Evolutionary conservation across 148 eudicot genomes (phyloP).

Genomic region (Chenopodium quinoa): DNA sequence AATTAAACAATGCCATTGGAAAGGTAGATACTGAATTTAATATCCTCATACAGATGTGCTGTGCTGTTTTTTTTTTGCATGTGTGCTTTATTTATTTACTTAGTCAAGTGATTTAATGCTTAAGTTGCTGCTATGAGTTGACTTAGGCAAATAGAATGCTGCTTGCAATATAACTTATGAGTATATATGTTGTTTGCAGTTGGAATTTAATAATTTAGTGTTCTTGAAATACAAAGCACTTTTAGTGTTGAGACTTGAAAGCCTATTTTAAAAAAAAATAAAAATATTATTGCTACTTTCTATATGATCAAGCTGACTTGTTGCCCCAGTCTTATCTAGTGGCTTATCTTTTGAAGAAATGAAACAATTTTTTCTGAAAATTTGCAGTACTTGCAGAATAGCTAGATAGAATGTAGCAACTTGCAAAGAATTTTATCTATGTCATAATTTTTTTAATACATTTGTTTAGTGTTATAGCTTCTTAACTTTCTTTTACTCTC

Average conservation of each 20-base stretch:
- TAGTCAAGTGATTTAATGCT: neutral
- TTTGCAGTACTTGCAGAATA: neutral
- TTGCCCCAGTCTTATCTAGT: neutral
- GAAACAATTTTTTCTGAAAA: neutral
- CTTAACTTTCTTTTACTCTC: no score
- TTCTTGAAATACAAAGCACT: neutral
- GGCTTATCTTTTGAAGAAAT: neutral
- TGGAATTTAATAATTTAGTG: neutral
- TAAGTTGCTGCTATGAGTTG: neutral
- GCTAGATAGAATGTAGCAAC: neutral
- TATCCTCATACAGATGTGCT: neutral
- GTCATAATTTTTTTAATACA: no score
- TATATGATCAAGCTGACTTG: neutral
- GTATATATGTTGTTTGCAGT: neutral
- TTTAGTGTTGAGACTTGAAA: neutral
- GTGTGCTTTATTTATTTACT: neutral
- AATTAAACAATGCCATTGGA: slow-evolving; percentile 88
- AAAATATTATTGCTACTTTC: neutral
- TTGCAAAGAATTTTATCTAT: neutral
- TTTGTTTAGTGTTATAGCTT: neutral
- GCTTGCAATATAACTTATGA: neutral
- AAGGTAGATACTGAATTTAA: slow-evolving; percentile 49
- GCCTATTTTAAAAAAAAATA: neutral
- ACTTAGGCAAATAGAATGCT: neutral
- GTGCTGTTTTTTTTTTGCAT: neutral